These are phyloP conservation scores for Daphne laureola DNA, from an alignment of 441 rosid genomes.

Conservation along the genomic window DNA sequence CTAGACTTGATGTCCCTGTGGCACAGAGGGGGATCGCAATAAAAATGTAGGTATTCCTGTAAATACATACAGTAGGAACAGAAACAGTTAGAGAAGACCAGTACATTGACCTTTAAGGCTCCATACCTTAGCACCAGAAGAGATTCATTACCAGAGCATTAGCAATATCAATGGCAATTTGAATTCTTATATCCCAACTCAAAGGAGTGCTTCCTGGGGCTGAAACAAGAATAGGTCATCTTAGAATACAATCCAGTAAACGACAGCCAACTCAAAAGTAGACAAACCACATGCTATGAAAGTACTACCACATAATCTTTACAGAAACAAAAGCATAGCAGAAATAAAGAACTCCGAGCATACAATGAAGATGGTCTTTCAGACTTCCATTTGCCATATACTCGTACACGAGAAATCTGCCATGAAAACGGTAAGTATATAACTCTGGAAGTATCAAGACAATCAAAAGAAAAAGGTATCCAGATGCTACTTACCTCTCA, in stretches of 20 bases:
- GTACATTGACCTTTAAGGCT: conserved; percentile 5
- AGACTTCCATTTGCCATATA: conserved; percentile 91
- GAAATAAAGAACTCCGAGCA: conserved; percentile 13
- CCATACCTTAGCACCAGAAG: conserved; percentile 9
- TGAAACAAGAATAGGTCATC: conserved; percentile 23
- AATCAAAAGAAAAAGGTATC: neutral
- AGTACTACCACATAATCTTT: no score
- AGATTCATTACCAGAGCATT: conserved; percentile 75
- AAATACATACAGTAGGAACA: conserved; percentile 17
- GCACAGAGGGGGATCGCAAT: conserved; percentile 95
- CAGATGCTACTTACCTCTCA: conserved; percentile 52
- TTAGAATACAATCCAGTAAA: conserved; percentile 11
- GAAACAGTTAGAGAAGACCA: conserved; percentile 17
- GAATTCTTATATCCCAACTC: conserved; percentile 88
- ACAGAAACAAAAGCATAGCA: no score
- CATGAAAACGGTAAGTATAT: conserved; percentile 14
- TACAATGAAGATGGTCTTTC: conserved; percentile 84
- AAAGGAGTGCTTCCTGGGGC: conserved; percentile 48
- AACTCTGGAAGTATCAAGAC: neutral
- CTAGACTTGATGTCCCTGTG: conserved; percentile 94
- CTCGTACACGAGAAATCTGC: conserved; percentile 88
- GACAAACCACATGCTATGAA: neutral
- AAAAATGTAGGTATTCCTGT: conserved; percentile 96
- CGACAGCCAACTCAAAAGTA: conserved; percentile 6
- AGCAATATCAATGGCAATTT: conserved; percentile 84